Percentiles rank a stretch among this genome's conserved stretches.
These are phyloP conservation scores for Diospyros lotus DNA, from an alignment of 148 eudicot genomes.

Conservation along the genomic window DNA sequence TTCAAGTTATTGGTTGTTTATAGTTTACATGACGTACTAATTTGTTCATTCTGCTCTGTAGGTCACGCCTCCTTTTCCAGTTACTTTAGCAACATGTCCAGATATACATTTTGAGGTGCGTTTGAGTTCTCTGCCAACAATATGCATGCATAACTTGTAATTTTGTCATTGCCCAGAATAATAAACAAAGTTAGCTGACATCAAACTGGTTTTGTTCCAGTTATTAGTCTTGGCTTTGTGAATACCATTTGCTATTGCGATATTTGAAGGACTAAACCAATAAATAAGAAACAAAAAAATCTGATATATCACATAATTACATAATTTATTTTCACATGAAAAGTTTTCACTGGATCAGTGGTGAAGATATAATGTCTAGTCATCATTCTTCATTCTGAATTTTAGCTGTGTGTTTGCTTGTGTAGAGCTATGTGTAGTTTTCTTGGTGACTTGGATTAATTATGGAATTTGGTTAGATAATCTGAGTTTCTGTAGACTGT, in stretches of 20 bases:
- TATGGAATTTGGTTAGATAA: too few species aligned
- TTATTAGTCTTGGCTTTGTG: not conserved
- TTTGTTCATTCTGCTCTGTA: conserved; percentile 26
- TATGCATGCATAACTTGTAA: not conserved
- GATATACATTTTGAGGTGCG: conserved; percentile 85
- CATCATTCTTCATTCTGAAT: not conserved
- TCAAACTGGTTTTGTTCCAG: conserved; percentile 1
- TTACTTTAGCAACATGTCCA: conserved; percentile 61
- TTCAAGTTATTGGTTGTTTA: not conserved
- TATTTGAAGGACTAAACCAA: not conserved
- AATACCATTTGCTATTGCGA: not conserved
- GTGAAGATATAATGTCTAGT: not conserved
- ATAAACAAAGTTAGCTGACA: not conserved
- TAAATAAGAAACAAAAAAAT: not conserved
- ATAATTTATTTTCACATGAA: not conserved
- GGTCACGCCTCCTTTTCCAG: conserved; percentile 94
- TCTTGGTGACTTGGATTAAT: not conserved
- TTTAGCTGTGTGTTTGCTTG: not conserved
- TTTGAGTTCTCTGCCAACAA: conserved; percentile 10
- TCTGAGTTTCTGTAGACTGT: too few species aligned
- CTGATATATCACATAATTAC: too few species aligned
- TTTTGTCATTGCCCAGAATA: not conserved
- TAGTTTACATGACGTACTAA: conserved; percentile 7
- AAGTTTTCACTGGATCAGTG: not conserved
- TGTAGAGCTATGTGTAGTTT: not conserved